Base-by-base conservation (phyloP, 305 asterid species). In the Fraxinus platypoda region DNA sequence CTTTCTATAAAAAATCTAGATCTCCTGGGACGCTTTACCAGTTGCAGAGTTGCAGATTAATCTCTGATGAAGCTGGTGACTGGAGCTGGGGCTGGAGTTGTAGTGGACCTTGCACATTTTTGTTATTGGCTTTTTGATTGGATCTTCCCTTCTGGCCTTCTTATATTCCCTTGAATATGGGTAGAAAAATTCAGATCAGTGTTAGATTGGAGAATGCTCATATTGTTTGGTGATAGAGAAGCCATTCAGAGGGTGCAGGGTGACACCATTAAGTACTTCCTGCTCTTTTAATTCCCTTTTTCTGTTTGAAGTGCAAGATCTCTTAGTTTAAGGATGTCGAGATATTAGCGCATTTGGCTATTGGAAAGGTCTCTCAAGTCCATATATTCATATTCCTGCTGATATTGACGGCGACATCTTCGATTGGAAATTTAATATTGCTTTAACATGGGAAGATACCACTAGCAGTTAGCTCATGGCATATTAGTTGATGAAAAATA, bases 1-100 rank as follows among this genome's bases (percentile, higher is more conserved):
- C 84, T 88, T 86, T 88, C 84, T 86, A 80, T 83, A 85, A 88
- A 86, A 88, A 86, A 90, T 88, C 74, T 91, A 84, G 93, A 89
- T 88, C 83, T 88, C 84, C 87, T 76, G 91, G 89, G 84, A 81
- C 89, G 91, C 90, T 84, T 85, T 84, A 78, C 89, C 91, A 85
- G 89, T 84, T 85, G 87, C 85, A 83, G 87, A 86, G 91, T 84
- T 90, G 93, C 91, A 81, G 92, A 84, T 86, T 81, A 76, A 78
- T 79, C 75, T 78, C 88, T 81, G 89, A 85, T 70, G 92, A 79
- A 84, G 91, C 90, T 87, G 87, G 87, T 88, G 85, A 82, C 80
- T 84, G 93, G 87, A 43, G 54, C 54, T 43, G 23, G 62, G 86
- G 91, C 90, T 84, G 88, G 88, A 86, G 83, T 52, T 86, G 80